phyloP scores from a whole-genome alignment of 2,329 filamentous ascomycete species.

The Clarireedia paspali region DNA sequence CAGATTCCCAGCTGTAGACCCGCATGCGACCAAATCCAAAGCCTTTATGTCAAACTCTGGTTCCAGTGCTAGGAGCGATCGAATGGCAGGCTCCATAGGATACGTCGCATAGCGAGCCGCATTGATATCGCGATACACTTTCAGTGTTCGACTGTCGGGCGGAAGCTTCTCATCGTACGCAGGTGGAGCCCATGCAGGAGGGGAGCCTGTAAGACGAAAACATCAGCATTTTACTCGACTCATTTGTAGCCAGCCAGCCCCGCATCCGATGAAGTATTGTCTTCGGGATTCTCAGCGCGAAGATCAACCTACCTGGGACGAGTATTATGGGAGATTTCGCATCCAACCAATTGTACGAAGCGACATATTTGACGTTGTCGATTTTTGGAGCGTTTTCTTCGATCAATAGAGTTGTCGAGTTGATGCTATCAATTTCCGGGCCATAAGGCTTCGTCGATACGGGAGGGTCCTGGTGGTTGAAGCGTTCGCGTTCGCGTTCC shows the following conservation, averaged over 20 bases:
- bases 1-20: slow-evolving; percentile 53
- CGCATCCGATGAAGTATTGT: too few relatives aligned
- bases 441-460: slow-evolving; percentile 12
- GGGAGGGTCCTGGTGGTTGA: neutral
- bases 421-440: slow-evolving; percentile 14
- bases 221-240: neutral
- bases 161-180: slow-evolving; percentile 28
- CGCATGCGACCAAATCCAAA: slow-evolving; percentile 52
- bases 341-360: slow-evolving; percentile 46
- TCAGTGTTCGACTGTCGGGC: slow-evolving; percentile 35
- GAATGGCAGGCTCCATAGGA: slow-evolving; percentile 36
- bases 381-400: slow-evolving; percentile 29
- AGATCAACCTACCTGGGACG: slow-evolving; percentile 34
- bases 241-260: too few relatives aligned
- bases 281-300: neutral
- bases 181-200: slow-evolving; percentile 43
- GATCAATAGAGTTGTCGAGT: slow-evolving; percentile 12
- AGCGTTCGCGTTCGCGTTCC: neutral
- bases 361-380: slow-evolving; percentile 34
- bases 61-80: slow-evolving; percentile 32
- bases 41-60: slow-evolving; percentile 27
- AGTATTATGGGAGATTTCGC: slow-evolving; percentile 33
- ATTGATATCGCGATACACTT: slow-evolving; percentile 35
- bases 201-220: slow-evolving; percentile 34
- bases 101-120: slow-evolving; percentile 33